These are phyloP conservation scores for Steccherinum ochraceum DNA, from an alignment of 768 basidiomycete species.

Conservation along the genomic window DNA sequence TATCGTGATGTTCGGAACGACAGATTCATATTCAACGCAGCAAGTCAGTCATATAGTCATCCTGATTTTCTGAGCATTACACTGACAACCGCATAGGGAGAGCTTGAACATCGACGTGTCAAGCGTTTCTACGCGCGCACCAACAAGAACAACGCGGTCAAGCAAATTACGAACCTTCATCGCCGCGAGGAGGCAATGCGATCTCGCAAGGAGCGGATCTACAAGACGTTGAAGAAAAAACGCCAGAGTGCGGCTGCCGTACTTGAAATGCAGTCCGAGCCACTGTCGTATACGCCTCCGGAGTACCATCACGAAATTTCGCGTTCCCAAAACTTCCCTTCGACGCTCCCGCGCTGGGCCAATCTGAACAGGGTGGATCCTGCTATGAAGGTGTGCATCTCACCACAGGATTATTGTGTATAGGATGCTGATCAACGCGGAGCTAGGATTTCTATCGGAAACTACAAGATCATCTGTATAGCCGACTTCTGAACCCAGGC, in stretches of 20 bases:
- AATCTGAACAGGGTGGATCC: slow-evolving; percentile 15
- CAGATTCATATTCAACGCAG: slow-evolving; percentile 29
- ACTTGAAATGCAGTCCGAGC: neutral
- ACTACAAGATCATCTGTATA: neutral
- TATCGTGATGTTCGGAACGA: slow-evolving; percentile 27
- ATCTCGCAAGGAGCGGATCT: neutral
- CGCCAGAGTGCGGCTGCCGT: neutral
- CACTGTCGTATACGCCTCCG: neutral
- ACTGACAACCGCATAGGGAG: slow-evolving; percentile 23
- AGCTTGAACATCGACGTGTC: slow-evolving; percentile 28
- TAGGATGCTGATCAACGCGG: no score
- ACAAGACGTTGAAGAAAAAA: neutral
- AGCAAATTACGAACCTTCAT: slow-evolving; percentile 25
- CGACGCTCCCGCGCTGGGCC: neutral
- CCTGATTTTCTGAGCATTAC: neutral
- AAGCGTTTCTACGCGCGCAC: slow-evolving; percentile 32
- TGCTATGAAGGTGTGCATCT: slow-evolving; percentile 25
- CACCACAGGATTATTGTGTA: no score
- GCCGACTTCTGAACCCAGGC: slow-evolving; percentile 15
- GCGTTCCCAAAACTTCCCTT: neutral
- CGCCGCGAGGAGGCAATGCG: slow-evolving; percentile 7
- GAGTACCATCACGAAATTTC: neutral
- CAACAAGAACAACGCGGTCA: slow-evolving; percentile 25
- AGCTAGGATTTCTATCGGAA: neutral
- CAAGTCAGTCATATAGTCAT: slow-evolving; percentile 15